phyloP scores from a whole-genome alignment of 2,329 filamentous ascomycete genomes.

The Cytospora piceicola region DNA sequence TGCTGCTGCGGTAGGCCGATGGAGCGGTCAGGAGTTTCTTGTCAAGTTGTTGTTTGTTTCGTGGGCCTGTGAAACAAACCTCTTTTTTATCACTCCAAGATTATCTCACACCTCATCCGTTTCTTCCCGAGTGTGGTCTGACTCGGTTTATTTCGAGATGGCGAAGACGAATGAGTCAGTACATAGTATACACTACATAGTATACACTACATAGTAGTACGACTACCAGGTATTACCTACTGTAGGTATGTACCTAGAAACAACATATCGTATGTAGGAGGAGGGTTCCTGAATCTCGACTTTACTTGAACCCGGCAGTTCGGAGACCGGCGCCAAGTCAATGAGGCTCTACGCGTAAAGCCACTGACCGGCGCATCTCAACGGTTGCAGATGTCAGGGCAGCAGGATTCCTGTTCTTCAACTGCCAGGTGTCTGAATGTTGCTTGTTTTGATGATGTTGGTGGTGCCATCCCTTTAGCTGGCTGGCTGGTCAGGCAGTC shows the following conservation, averaged over 20 bases:
- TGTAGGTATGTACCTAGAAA: too few relatives aligned
- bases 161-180: not conserved
- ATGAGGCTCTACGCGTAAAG: not conserved
- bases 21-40: not conserved
- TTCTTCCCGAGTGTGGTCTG: slow-evolving; percentile 18
- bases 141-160: not conserved
- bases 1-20: not conserved
- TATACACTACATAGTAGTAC: too few relatives aligned
- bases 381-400: too few relatives aligned
- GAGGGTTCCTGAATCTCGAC: too few relatives aligned
- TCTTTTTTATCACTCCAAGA: too few relatives aligned
- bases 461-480: not conserved
- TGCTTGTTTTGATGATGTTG: not conserved
- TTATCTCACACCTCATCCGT: not conserved
- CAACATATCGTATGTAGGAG: too few relatives aligned
- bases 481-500: too few relatives aligned
- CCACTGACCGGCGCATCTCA: too few relatives aligned
- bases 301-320: not conserved
- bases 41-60: not conserved
- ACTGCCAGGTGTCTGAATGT: not conserved
- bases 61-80: slow-evolving; percentile 1
- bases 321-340: not conserved
- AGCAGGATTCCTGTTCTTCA: not conserved
- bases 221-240: too few relatives aligned
- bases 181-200: too few relatives aligned